phyloP scores from a whole-genome alignment of 139 green algal genomes.

The Ettlia oleoabundans region DNA sequence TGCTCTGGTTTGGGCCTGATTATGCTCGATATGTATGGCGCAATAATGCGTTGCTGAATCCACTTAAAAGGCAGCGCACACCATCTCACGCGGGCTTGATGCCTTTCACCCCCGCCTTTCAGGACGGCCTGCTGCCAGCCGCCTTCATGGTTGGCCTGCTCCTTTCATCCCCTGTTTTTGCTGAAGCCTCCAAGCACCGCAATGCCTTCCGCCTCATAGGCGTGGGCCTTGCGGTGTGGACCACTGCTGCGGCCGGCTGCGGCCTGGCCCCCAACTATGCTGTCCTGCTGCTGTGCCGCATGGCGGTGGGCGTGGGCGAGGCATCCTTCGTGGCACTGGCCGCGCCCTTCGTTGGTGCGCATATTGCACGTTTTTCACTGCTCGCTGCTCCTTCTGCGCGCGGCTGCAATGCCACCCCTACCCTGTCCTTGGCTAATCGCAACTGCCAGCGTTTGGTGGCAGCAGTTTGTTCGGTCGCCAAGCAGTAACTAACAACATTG shows the following conservation, averaged over 20 bases:
- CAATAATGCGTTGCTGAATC: too few species aligned
- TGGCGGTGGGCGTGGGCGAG: constrained; percentile 92
- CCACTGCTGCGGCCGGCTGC: constrained; percentile 70
- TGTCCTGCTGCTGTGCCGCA: constrained; percentile 70
- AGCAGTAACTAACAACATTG: too few species aligned
- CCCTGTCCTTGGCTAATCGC: too few species aligned
- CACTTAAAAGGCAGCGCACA: too few species aligned
- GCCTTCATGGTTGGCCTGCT: constrained; percentile 97
- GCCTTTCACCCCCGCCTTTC: neutral
- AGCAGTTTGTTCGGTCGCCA: too few species aligned
- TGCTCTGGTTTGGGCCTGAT: too few species aligned
- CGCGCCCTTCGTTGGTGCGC: constrained; percentile 90
- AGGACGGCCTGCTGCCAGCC: constrained; percentile 87
- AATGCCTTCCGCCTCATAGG: constrained; percentile 85
- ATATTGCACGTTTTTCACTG: neutral
- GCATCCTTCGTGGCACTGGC: constrained; percentile 93
- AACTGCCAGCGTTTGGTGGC: too few species aligned
- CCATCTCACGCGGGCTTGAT: too few species aligned
- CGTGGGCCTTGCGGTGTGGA: constrained; percentile 87
- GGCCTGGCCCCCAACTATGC: constrained; percentile 67
- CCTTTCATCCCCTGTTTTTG: constrained; percentile 90
- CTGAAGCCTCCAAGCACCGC: constrained; percentile 70
- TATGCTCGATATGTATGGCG: too few species aligned
- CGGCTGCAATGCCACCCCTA: too few species aligned
- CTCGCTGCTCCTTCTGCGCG: neutral